Evolutionary conservation across 2,329 filamentous ascomycete species (phyloP).

Genomic region (Neofusicoccum parvum): DNA sequence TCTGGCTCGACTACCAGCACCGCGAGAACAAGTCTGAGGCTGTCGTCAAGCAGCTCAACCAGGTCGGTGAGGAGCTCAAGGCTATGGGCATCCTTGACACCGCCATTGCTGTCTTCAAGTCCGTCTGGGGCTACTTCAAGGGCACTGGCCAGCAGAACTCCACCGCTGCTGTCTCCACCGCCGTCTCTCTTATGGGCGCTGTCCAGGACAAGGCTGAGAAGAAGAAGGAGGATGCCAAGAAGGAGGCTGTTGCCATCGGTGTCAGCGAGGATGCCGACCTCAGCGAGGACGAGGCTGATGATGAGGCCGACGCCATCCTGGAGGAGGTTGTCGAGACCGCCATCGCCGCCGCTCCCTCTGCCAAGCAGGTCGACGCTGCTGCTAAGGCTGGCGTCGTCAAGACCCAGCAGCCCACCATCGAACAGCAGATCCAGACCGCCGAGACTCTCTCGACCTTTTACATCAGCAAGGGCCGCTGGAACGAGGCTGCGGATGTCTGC

Average conservation of each 20-base stretch:
- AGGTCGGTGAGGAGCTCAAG: conserved; percentile 21
- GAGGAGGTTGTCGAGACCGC: conserved; percentile 22
- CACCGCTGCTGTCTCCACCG: conserved; percentile 30
- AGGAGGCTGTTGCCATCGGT: conserved; percentile 19
- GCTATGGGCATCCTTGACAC: conserved; percentile 22
- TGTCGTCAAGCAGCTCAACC: conserved; percentile 20
- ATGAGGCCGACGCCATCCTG: conserved; percentile 20
- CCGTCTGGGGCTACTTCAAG: conserved; percentile 31
- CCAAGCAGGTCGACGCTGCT: not conserved
- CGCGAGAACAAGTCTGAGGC: conserved; percentile 22
- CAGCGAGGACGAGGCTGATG: conserved; percentile 45
- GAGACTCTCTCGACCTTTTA: conserved; percentile 20
- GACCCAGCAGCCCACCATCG: conserved; percentile 9
- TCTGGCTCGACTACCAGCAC: conserved; percentile 23
- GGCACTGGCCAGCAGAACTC: conserved; percentile 30
- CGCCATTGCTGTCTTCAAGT: conserved; percentile 21
- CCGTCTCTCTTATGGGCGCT: conserved; percentile 29
- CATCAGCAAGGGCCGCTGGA: conserved; percentile 20
- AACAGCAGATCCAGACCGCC: conserved; percentile 17
- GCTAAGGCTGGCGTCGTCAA: not conserved
- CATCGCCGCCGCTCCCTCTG: conserved; percentile 11
- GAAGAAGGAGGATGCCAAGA: conserved; percentile 26
- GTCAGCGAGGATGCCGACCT: conserved; percentile 55
- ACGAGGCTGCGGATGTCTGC: conserved; percentile 18
- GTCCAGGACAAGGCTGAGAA: conserved; percentile 25